A percentile compares a stretch with the other conserved stretches of the same genome.
Evolutionary conservation across 352 stramenopile genomes (phyloP).

Genomic region (Achlya hypogyna): DNA sequence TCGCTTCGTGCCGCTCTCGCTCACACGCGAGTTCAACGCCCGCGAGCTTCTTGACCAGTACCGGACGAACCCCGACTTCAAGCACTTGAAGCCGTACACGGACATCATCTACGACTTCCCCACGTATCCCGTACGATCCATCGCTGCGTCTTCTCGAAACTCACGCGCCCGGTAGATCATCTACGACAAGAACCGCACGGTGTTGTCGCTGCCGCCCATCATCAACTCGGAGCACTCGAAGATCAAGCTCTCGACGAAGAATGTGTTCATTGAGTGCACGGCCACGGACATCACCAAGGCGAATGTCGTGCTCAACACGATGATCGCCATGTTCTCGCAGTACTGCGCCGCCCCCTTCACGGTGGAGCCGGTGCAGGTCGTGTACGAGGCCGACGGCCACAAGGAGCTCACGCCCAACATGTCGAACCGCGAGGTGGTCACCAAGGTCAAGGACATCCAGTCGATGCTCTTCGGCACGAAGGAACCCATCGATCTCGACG

Average conservation of each 20-base stretch:
- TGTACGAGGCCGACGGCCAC: conserved; percentile 88
- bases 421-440: conserved; percentile 77
- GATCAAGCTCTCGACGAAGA: conserved; percentile 96
- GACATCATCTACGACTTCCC: conserved; percentile 99
- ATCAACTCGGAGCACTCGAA: conserved; percentile 98
- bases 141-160: not conserved
- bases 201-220: conserved; percentile 98
- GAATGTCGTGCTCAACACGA: conserved; percentile 99
- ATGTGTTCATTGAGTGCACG: conserved; percentile 99
- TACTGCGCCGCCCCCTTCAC: conserved; percentile 95
- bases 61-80: conserved; percentile 88
- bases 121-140: conserved; percentile 87
- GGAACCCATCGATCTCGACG: conserved; percentile 68
- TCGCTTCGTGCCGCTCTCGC: conserved; percentile 94
- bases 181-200: conserved; percentile 90
- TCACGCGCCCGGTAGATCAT: conserved; percentile 50
- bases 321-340: conserved; percentile 99
- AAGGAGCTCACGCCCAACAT: conserved; percentile 90
- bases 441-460: conserved; percentile 79
- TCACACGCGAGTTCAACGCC: conserved; percentile 86
- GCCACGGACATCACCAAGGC: conserved; percentile 99
- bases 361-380: conserved; percentile 94
- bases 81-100: conserved; percentile 99
- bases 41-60: conserved; percentile 95
- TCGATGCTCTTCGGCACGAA: conserved; percentile 81